Percentiles rank a stretch among this genome's conserved stretches.
phyloP scores from a whole-genome alignment of 345 rosid genomes.

The Geranium brycei region DNA sequence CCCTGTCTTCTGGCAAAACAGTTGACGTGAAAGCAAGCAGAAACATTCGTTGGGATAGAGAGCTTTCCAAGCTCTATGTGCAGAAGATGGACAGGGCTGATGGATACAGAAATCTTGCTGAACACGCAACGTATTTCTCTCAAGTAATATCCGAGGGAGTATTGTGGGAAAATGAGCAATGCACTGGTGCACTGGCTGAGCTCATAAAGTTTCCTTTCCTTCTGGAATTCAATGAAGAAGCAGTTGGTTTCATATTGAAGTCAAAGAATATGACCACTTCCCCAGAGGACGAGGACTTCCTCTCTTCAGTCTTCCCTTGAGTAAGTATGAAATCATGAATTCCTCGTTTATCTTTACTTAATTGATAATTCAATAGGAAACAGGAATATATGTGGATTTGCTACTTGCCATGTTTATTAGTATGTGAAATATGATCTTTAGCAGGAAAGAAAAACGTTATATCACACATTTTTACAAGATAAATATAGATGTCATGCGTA shows the following conservation, averaged over 20 bases:
- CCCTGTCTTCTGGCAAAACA: conserved; percentile 26
- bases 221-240: conserved; percentile 35
- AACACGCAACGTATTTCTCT: conserved; percentile 41
- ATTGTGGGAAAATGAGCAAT: conserved; percentile 40
- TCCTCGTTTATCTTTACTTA: not conserved
- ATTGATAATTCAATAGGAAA: not conserved
- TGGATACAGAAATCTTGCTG: conserved; percentile 22
- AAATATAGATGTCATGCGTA: too few species aligned
- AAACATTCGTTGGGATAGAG: conserved; percentile 47
- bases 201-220: conserved; percentile 44
- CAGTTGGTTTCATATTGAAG: conserved; percentile 37
- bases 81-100: conserved; percentile 27
- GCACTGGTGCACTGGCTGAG: conserved; percentile 28
- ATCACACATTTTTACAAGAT: too few species aligned
- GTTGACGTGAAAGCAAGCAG: conserved; percentile 14
- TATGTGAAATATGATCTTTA: too few species aligned
- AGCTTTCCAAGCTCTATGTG: conserved; percentile 22
- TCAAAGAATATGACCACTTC: conserved; percentile 42
- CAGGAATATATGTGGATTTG: not conserved
- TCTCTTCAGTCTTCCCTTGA: conserved; percentile 10
- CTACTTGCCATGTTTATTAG: too few species aligned
- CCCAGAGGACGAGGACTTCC: conserved; percentile 39
- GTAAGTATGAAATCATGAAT: not conserved
- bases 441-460: too few species aligned
- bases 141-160: conserved; percentile 40